These are phyloP conservation scores for Boletus tomentosulus DNA, from an alignment of 768 basidiomycete genomes.

Conservation along the genomic window DNA sequence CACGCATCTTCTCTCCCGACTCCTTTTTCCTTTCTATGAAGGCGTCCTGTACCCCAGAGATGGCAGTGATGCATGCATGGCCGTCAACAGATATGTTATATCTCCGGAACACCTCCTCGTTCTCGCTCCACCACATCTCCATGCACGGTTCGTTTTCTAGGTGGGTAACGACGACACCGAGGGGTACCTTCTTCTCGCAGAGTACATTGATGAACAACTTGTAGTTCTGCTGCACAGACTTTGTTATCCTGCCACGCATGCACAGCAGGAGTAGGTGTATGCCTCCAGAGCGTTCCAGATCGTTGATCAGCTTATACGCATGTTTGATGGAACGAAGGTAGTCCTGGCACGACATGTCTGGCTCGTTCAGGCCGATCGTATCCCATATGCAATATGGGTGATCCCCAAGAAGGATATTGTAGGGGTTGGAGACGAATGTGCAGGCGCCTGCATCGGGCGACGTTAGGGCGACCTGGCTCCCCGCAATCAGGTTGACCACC, in stretches of 20 bases:
- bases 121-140: conserved; percentile 38
- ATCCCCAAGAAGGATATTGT: conserved; percentile 18
- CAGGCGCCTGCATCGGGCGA: conserved; percentile 32
- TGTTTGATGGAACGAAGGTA: conserved; percentile 27
- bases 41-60: conserved; percentile 17
- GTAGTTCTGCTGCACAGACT: conserved; percentile 36
- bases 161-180: conserved; percentile 36
- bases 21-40: conserved; percentile 28
- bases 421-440: conserved; percentile 30
- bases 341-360: conserved; percentile 12
- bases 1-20: conserved; percentile 25
- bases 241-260: conserved; percentile 37
- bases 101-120: conserved; percentile 27
- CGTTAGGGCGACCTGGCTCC: conserved; percentile 21
- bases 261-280: conserved; percentile 38
- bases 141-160: conserved; percentile 35
- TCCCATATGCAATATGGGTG: conserved; percentile 29
- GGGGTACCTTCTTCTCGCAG: conserved; percentile 36
- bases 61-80: conserved; percentile 41
- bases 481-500: conserved; percentile 39
- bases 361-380: conserved; percentile 31
- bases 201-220: conserved; percentile 36
- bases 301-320: conserved; percentile 31
- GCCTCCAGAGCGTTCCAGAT: conserved; percentile 30
- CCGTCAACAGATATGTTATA: conserved; percentile 29